These are phyloP conservation scores for Paraleonurus japonicus DNA, from an alignment of 257 asterid genomes.

Conservation along the genomic window DNA sequence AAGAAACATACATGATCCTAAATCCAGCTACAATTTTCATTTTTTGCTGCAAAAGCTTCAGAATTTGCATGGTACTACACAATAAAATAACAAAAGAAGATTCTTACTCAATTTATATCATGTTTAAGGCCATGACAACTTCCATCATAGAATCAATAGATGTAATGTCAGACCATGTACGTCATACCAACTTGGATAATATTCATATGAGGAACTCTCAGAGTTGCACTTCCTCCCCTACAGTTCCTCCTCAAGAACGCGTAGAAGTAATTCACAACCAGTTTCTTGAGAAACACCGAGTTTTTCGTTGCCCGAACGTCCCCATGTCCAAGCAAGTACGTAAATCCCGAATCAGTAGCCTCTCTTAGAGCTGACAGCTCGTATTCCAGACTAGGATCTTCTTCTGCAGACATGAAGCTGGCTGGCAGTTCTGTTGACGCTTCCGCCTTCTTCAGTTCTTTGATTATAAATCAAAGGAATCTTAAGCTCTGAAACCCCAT, in stretches of 20 bases:
- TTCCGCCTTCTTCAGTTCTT: constrained; percentile 28
- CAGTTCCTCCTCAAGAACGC: constrained; percentile 87
- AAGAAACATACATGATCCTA: background rate
- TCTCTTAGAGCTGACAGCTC: constrained; percentile 78
- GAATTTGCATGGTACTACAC: background rate
- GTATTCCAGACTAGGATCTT: constrained; percentile 80
- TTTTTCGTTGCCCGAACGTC: constrained; percentile 85
- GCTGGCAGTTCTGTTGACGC: constrained; percentile 45
- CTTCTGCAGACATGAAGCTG: constrained; percentile 52
- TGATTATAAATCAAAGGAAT: constrained; percentile 57
- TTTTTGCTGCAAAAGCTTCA: background rate
- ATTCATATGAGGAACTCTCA: constrained; percentile 88
- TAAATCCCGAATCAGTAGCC: constrained; percentile 78
- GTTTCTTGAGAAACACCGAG: constrained; percentile 75
- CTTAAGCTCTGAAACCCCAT: constrained; percentile 42
- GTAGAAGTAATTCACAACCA: constrained; percentile 76
- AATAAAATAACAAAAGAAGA: background rate
- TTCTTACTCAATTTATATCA: background rate
- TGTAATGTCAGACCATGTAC: constrained; percentile 65
- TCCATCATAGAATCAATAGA: background rate
- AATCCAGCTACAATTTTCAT: background rate
- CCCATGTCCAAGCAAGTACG: constrained; percentile 83
- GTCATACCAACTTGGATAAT: constrained; percentile 81
- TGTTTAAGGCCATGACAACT: constrained; percentile 4
- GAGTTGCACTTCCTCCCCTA: constrained; percentile 90